phyloP scores from a whole-genome alignment of 2,329 filamentous ascomycete genomes.

The Tothia fuscella region DNA sequence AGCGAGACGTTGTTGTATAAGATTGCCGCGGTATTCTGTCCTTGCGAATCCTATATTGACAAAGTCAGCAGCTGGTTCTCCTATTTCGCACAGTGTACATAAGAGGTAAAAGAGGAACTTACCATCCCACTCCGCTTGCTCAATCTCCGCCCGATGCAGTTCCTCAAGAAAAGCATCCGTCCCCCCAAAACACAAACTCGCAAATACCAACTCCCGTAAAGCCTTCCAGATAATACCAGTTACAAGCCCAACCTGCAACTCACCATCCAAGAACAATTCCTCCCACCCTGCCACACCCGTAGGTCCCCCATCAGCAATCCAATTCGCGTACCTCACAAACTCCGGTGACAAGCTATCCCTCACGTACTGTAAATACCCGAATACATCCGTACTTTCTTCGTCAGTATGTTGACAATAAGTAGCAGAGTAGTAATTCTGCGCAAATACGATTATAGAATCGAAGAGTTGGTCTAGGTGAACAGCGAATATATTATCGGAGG shows the following conservation, averaged over 20 bases:
- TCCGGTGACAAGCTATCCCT: too few relatives aligned
- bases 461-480: too few relatives aligned
- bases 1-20: neutral
- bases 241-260: conserved; percentile 1
- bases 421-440: too few relatives aligned
- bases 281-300: neutral
- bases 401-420: too few relatives aligned
- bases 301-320: conserved; percentile 1
- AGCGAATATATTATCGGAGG: too few relatives aligned
- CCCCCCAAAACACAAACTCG: neutral
- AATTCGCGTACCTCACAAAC: neutral
- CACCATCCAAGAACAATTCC: conserved; percentile 2
- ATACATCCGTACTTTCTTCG: too few relatives aligned
- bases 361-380: too few relatives aligned
- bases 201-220: neutral
- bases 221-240: conserved; percentile 6
- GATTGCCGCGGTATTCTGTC: conserved; percentile 1
- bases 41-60: neutral
- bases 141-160: neutral
- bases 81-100: neutral
- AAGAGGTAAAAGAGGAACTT: neutral
- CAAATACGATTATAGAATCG: too few relatives aligned
- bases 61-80: neutral
- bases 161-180: neutral
- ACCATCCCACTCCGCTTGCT: neutral